A percentile compares a stretch with the other conserved stretches of the same genome.
These are phyloP conservation scores for Colletotrichum costaricense DNA, from an alignment of 2,329 filamentous ascomycete species.

Conservation along the genomic window DNA sequence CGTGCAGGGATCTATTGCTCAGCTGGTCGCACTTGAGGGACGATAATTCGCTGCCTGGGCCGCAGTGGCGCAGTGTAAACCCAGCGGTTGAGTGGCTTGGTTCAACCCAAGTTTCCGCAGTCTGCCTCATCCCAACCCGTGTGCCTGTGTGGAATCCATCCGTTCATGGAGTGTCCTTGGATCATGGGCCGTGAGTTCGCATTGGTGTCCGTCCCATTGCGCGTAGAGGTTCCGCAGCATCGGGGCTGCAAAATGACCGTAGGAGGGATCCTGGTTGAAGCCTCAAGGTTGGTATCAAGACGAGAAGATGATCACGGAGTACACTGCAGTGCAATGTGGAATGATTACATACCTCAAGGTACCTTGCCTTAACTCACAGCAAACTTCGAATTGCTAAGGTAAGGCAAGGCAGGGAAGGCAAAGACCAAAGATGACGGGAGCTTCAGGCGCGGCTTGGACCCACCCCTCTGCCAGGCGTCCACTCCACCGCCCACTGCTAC, in stretches of 20 bases:
- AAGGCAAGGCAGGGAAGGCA: background rate
- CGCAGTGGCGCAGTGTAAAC: constrained; percentile 30
- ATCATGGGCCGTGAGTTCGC: background rate
- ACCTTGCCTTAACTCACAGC: too few species aligned
- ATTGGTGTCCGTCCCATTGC: background rate
- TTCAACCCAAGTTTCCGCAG: constrained; percentile 28
- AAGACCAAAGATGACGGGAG: constrained; percentile 9
- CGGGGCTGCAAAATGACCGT: background rate
- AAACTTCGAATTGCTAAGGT: too few species aligned
- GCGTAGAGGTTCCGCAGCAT: background rate
- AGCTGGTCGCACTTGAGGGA: constrained; percentile 18
- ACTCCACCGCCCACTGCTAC: constrained; percentile 27
- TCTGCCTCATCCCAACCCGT: constrained; percentile 9
- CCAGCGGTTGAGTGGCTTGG: constrained; percentile 33
- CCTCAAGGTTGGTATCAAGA: too few species aligned
- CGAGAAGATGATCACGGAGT: too few species aligned
- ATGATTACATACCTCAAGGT: background rate
- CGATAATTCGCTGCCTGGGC: constrained; percentile 32
- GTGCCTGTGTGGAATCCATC: background rate
- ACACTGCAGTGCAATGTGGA: background rate
- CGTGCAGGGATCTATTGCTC: constrained; percentile 32
- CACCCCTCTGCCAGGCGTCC: constrained; percentile 13
- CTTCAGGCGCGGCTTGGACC: constrained; percentile 20
- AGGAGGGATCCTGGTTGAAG: background rate
- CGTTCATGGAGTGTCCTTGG: background rate